These are phyloP conservation scores for Lanzia echinophila DNA, from an alignment of 2,329 filamentous ascomycete genomes.

Conservation along the genomic window DNA sequence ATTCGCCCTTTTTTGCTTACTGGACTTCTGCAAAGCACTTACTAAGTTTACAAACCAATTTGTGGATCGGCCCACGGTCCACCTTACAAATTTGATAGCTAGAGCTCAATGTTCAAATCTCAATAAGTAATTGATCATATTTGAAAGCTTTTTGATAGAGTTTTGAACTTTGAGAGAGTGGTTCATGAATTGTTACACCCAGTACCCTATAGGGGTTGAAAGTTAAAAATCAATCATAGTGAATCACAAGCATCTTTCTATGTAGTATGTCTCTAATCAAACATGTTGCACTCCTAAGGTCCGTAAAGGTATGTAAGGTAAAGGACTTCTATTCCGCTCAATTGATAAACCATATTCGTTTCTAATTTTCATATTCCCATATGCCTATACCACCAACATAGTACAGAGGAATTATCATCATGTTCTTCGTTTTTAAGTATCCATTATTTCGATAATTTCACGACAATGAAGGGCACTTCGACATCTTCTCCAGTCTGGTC, in stretches of 20 bases:
- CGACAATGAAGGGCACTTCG: conserved; percentile 93
- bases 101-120: too few relatives aligned
- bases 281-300: too few relatives aligned
- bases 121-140: too few relatives aligned
- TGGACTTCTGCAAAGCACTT: conserved; percentile 1
- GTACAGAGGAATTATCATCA: background rate
- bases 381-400: background rate
- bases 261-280: too few relatives aligned
- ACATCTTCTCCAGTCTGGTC: conserved; percentile 87
- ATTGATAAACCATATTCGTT: background rate
- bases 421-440: background rate
- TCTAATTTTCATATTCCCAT: conserved; percentile 1
- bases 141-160: too few relatives aligned
- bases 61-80: too few relatives aligned
- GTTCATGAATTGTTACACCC: too few relatives aligned
- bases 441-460: conserved; percentile 45
- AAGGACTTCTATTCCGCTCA: background rate
- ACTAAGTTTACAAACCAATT: conserved; percentile 6
- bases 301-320: background rate
- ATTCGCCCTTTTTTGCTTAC: conserved; percentile 1
- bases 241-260: too few relatives aligned
- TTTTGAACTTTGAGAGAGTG: too few relatives aligned
- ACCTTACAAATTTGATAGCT: too few relatives aligned
- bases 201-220: too few relatives aligned
- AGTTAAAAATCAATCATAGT: too few relatives aligned